phyloP scores from a whole-genome alignment of 208 protist genomes.

The Wallacemonas sp. region DNA sequence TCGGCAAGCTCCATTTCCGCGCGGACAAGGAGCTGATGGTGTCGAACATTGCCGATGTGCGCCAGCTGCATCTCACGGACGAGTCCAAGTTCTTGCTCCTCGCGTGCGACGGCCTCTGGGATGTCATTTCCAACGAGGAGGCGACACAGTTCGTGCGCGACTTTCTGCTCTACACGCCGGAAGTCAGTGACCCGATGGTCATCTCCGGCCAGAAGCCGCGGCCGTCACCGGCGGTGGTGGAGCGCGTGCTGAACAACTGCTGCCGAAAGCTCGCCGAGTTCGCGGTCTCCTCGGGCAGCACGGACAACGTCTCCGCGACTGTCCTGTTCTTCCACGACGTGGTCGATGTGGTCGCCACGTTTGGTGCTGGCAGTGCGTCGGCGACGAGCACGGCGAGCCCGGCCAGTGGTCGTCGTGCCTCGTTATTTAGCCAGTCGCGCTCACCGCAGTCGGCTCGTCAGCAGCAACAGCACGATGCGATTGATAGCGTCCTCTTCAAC shows the following conservation, averaged over 20 bases:
- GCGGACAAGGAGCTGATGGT: conserved; percentile 63
- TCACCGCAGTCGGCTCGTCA: neutral
- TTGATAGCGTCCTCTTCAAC: conserved; percentile 1
- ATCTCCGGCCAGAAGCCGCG: conserved; percentile 35
- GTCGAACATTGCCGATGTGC: conserved; percentile 78
- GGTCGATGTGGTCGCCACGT: conserved; percentile 58
- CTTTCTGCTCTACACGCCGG: conserved; percentile 77
- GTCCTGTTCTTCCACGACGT: conserved; percentile 85
- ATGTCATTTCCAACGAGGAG: conserved; percentile 86
- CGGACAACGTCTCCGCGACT: conserved; percentile 80
- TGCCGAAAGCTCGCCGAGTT: conserved; percentile 82
- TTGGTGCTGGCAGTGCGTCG: conserved; percentile 22
- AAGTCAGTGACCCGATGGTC: conserved; percentile 41
- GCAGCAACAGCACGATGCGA: conserved; percentile 8
- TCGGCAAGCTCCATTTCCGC: conserved; percentile 24
- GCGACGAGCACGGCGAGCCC: neutral
- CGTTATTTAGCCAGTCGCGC: conserved; percentile 1
- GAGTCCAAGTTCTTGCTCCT: conserved; percentile 75
- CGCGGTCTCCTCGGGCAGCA: conserved; percentile 78
- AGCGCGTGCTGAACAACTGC: conserved; percentile 70
- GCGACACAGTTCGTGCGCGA: conserved; percentile 77
- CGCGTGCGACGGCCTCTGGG: conserved; percentile 90
- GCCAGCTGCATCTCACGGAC: conserved; percentile 74
- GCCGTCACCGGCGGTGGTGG: conserved; percentile 45
- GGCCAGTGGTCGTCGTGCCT: neutral